These are phyloP conservation scores for Erucastrum elatum DNA, from an alignment of 345 rosid genomes.

Conservation along the genomic window DNA sequence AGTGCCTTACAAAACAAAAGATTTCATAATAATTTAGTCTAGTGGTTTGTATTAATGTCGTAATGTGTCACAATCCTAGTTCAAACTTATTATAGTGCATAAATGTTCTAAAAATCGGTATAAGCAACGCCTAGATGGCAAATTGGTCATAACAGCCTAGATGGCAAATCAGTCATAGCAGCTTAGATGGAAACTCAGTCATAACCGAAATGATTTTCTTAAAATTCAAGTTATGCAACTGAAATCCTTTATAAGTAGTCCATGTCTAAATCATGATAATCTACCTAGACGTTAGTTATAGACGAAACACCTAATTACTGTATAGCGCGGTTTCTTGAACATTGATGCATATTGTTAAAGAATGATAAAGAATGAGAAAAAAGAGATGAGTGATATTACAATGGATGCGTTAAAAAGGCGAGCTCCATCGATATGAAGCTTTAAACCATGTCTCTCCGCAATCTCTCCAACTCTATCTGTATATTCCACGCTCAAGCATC, in stretches of 20 bases:
- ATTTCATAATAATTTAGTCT: not conserved
- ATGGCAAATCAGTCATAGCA: no score
- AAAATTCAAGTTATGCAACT: no score
- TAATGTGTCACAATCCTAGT: not conserved
- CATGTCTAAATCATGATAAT: no score
- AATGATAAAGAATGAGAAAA: not conserved
- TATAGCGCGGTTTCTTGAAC: not conserved
- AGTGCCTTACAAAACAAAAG: conserved; percentile 56
- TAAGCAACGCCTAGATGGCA: not conserved
- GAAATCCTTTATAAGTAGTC: no score
- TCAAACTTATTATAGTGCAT: not conserved
- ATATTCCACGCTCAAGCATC: conserved; percentile 78
- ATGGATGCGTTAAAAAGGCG: conserved; percentile 88
- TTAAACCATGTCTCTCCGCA: conserved; percentile 77
- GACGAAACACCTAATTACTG: not conserved
- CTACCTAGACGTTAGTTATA: no score
- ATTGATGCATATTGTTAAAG: not conserved
- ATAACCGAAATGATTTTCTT: no score
- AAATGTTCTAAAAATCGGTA: not conserved
- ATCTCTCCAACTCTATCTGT: conserved; percentile 71
- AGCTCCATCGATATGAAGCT: conserved; percentile 96
- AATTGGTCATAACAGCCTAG: not conserved
- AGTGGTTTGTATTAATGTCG: not conserved
- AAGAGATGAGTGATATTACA: conserved; percentile 40
- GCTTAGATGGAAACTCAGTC: no score